phyloP scores from a whole-genome alignment of 495 filamentous ascomycete genomes.

The Trichoderma asperelloides region DNA sequence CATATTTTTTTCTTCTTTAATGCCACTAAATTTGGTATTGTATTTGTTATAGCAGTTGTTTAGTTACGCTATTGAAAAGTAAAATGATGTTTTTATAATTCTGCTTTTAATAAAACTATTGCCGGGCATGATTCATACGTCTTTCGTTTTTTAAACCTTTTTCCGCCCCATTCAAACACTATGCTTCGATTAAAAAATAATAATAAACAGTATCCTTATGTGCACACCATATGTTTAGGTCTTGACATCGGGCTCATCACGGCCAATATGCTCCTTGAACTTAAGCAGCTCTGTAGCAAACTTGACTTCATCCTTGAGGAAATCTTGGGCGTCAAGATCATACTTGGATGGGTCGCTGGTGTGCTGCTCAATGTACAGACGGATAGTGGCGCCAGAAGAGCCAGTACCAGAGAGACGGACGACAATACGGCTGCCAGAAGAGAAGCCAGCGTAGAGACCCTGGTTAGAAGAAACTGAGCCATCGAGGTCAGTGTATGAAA shows the following conservation, averaged over 20 bases:
- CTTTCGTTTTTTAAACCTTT: too few species aligned
- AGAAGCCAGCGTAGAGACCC: slow-evolving; percentile 90
- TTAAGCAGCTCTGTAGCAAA: slow-evolving; percentile 75
- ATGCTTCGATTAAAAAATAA: neutral
- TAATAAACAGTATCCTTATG: neutral
- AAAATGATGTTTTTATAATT: neutral
- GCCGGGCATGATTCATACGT: neutral
- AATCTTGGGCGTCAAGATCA: slow-evolving; percentile 77
- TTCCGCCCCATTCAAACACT: neutral
- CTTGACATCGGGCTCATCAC: slow-evolving; percentile 89
- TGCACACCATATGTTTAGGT: slow-evolving; percentile 44
- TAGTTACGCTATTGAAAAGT: neutral
- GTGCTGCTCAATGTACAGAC: slow-evolving; percentile 93
- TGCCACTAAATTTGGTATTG: neutral
- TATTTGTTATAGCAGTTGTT: neutral
- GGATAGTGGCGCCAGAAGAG: slow-evolving; percentile 88
- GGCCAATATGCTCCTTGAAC: slow-evolving; percentile 82
- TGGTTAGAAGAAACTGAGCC: slow-evolving; percentile 93
- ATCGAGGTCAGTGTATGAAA: slow-evolving; percentile 93
- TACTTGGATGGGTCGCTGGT: slow-evolving; percentile 64
- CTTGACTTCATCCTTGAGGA: slow-evolving; percentile 78
- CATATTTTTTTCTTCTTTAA: too few species aligned
- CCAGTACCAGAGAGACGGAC: slow-evolving; percentile 92
- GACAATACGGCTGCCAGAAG: slow-evolving; percentile 87
- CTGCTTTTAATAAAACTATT: slow-evolving; percentile 1